phyloP scores from a whole-genome alignment of 768 basidiomycete genomes.

The Suillus decipiens region DNA sequence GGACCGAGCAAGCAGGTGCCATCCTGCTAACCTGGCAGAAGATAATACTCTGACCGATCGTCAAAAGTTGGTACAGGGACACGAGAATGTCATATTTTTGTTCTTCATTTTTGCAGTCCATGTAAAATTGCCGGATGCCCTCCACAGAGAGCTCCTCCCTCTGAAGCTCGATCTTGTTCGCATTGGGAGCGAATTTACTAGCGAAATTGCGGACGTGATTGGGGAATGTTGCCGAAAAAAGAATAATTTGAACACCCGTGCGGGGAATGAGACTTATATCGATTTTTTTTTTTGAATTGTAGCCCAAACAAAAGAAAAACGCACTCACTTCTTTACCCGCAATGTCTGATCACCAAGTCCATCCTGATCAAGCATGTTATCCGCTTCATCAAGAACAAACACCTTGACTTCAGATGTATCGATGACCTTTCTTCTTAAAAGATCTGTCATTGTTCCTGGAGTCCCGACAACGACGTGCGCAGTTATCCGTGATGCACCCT shows the following conservation, averaged over 20 bases:
- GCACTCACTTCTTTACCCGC: conserved; percentile 85
- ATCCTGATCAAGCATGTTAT: conserved; percentile 97
- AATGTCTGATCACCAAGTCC: conserved; percentile 93
- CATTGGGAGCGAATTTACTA: conserved; percentile 85
- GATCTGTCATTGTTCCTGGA: conserved; percentile 91
- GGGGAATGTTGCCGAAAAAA: conserved; percentile 98
- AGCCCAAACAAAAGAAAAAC: not conserved
- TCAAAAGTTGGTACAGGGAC: conserved; percentile 84
- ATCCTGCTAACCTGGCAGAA: conserved; percentile 75
- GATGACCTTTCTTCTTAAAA: conserved; percentile 76
- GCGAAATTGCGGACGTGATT: conserved; percentile 93
- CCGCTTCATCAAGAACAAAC: conserved; percentile 96
- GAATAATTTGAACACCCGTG: conserved; percentile 74
- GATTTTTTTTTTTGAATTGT: conserved; percentile 17
- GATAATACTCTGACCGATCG: conserved; percentile 97
- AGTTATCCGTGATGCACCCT: conserved; percentile 64
- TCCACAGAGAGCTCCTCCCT: conserved; percentile 93
- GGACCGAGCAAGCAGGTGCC: conserved; percentile 24
- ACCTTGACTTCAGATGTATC: conserved; percentile 83
- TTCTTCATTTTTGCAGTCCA: conserved; percentile 91
- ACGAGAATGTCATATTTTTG: conserved; percentile 97
- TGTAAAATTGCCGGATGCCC: conserved; percentile 95
- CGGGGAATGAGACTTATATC: conserved; percentile 56
- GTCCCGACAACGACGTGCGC: conserved; percentile 96
- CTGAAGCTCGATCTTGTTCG: conserved; percentile 96